These are phyloP conservation scores for Acer saccharum DNA, from an alignment of 345 rosid genomes.

Conservation along the genomic window DNA sequence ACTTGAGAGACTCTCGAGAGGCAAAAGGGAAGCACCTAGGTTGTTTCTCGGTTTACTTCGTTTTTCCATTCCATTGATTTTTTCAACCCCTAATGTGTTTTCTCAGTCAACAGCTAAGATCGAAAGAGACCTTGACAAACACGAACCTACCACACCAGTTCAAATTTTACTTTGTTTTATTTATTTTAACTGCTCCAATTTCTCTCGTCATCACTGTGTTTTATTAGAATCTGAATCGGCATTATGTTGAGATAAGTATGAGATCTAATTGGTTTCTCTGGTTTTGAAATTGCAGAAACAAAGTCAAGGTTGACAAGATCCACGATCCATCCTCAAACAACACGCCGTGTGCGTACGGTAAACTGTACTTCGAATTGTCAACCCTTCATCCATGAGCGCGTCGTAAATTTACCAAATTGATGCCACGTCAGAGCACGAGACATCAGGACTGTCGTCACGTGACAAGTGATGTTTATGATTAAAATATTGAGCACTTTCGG, in stretches of 20 bases:
- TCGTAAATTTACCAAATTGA: neutral
- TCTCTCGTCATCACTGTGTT: neutral
- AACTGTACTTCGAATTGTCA: neutral
- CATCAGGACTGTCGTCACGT: neutral
- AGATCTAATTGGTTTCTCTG: neutral
- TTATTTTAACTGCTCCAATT: neutral
- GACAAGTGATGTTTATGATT: neutral
- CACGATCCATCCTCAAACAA: neutral
- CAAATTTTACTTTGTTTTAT: neutral
- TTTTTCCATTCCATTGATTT: neutral
- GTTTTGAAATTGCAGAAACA: neutral
- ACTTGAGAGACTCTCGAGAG: neutral
- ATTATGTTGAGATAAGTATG: no score
- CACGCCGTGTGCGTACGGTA: conserved; percentile 20
- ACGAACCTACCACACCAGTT: neutral
- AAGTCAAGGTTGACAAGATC: conserved; percentile 22
- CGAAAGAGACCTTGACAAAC: neutral
- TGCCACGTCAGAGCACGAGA: neutral
- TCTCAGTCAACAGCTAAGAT: conserved; percentile 19
- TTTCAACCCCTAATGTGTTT: neutral
- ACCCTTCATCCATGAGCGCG: neutral
- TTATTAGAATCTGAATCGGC: neutral
- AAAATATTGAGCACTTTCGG: no score
- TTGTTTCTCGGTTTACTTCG: conserved; percentile 31
- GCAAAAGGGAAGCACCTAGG: conserved; percentile 25